Base-by-base conservation (phyloP, 495 filamentous ascomycete genomes). In the Neurospora pannonica region DNA sequence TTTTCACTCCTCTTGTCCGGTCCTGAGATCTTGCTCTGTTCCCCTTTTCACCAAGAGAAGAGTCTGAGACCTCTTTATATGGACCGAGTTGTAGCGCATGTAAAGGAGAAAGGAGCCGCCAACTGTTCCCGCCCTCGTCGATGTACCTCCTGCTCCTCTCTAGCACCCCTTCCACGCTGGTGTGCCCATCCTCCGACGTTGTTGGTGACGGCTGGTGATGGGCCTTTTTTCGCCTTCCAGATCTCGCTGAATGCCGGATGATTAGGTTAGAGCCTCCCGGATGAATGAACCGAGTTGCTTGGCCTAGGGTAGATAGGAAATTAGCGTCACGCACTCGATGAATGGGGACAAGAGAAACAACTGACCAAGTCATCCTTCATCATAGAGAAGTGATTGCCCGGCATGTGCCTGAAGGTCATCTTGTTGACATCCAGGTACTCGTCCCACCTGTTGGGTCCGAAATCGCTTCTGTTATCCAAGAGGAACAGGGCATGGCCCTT, bases 361-460 rank as follows among this genome's bases (percentile, higher is more conserved):
- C 86, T 80, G 80, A 89, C 88, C 74, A 85, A 74, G 34, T 87
- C 83, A 73, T 85, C 87, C 73, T 88, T 88, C 88, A 93, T 92
- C 91, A 92, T 92, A 1, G 87, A 88, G 80, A 92, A 92, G 79
- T 93, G 91, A 74, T 92, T 91, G 8, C 90, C 91, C 3, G 85
- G 84, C 87, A 91, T 91, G 76, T 89, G 88, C 34, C 82, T 79
- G 77, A 86, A 90, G 21, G 77, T 78, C 76, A 94, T 88, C 79
- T 93, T 93, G 73, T 89, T 81, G 15, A 82, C 74, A 40, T 91
- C 91, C 36, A 94, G 83, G 28, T 92, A 89, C 72, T 92, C 90
- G 74, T 92, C 92, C 94, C 94, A 97, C 46, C 89, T 87, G 81
- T 94, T 93, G 54, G 91, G 88, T 13, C 91, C 90, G 74, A 97